Percentiles rank a stretch among this genome's conserved stretches.
Conservation (phyloP, 352 stramenopile species). For the Aphanomyces euteiches region DNA sequence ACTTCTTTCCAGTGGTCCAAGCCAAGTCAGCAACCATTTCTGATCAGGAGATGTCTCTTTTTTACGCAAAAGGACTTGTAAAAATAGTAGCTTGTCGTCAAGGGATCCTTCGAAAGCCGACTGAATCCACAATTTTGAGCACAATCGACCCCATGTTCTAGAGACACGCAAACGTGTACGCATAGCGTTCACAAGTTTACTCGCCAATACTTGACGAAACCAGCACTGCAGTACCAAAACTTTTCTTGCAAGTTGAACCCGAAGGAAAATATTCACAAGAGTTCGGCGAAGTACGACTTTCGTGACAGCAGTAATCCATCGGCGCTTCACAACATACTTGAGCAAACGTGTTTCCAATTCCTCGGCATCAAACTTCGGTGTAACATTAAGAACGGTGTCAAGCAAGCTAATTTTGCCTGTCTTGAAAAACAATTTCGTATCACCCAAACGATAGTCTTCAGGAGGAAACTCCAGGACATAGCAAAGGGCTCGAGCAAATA, state of each 20-base stretch:
- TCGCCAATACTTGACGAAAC: constrained; percentile 62
- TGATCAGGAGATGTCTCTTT: constrained; percentile 56
- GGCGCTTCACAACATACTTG: constrained; percentile 66
- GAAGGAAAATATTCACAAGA: constrained; percentile 61
- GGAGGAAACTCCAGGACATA: constrained; percentile 72
- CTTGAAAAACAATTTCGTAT: constrained; percentile 77
- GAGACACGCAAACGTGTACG: constrained; percentile 61
- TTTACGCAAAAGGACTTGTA: constrained; percentile 65
- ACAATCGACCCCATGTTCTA: constrained; percentile 60
- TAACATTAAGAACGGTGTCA: constrained; percentile 67
- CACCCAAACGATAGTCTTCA: constrained; percentile 64
- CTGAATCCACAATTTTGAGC: constrained; percentile 61
- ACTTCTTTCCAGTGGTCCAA: constrained; percentile 64
- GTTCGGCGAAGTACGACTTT: constrained; percentile 61
- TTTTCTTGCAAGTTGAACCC: constrained; percentile 59
- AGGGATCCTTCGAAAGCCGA: constrained; percentile 60
- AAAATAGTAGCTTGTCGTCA: constrained; percentile 77
- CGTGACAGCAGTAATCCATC: constrained; percentile 62
- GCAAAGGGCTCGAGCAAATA: constrained; percentile 78
- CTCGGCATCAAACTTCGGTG: constrained; percentile 34
- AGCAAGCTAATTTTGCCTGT: constrained; percentile 75
- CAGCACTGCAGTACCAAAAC: constrained; percentile 74
- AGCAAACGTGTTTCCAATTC: constrained; percentile 45
- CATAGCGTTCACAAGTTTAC: constrained; percentile 46
- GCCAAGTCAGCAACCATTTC: constrained; percentile 75